These are phyloP conservation scores for Cryphonectria japonica DNA, from an alignment of 2,329 filamentous ascomycete species.

Conservation along the genomic window DNA sequence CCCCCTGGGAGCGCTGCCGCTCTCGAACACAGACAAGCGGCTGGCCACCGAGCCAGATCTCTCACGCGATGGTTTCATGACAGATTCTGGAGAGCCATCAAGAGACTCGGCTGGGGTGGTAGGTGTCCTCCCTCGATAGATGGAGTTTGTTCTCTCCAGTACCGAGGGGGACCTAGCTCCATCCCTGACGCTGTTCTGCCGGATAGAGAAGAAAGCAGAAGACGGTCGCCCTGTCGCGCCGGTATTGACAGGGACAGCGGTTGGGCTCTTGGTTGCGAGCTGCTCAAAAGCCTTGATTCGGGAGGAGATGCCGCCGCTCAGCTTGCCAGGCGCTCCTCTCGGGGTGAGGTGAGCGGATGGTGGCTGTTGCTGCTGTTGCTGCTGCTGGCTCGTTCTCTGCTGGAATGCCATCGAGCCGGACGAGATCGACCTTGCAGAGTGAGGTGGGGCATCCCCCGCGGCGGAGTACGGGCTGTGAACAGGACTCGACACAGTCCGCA, in stretches of 20 bases:
- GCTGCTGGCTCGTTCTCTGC: slow-evolving; percentile 58
- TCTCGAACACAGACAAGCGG: slow-evolving; percentile 60
- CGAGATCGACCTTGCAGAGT: slow-evolving; percentile 57
- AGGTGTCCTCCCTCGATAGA: slow-evolving; percentile 40
- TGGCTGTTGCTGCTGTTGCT: slow-evolving; percentile 40
- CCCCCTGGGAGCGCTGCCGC: slow-evolving; percentile 47
- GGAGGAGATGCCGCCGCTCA: slow-evolving; percentile 90
- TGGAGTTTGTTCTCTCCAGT: slow-evolving; percentile 47
- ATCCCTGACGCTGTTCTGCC: slow-evolving; percentile 46
- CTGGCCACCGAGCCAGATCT: slow-evolving; percentile 60
- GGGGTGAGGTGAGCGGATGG: slow-evolving; percentile 54
- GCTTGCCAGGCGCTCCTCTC: slow-evolving; percentile 72
- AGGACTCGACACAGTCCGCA: slow-evolving; percentile 56
- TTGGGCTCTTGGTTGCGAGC: slow-evolving; percentile 55
- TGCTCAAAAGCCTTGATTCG: slow-evolving; percentile 93
- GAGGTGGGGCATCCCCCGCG: slow-evolving; percentile 51
- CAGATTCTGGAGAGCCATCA: slow-evolving; percentile 52
- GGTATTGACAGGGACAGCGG: slow-evolving; percentile 26
- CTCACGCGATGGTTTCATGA: slow-evolving; percentile 43
- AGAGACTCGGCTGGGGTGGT: slow-evolving; percentile 45
- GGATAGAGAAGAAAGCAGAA: slow-evolving; percentile 64
- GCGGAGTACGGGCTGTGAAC: slow-evolving; percentile 49
- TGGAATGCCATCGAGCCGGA: slow-evolving; percentile 57
- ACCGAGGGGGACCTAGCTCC: slow-evolving; percentile 51
- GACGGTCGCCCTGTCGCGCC: slow-evolving; percentile 47